Conservation (phyloP, 225 moss, liverwort and hornwort species). For the Physcomitrium patens region DNA sequence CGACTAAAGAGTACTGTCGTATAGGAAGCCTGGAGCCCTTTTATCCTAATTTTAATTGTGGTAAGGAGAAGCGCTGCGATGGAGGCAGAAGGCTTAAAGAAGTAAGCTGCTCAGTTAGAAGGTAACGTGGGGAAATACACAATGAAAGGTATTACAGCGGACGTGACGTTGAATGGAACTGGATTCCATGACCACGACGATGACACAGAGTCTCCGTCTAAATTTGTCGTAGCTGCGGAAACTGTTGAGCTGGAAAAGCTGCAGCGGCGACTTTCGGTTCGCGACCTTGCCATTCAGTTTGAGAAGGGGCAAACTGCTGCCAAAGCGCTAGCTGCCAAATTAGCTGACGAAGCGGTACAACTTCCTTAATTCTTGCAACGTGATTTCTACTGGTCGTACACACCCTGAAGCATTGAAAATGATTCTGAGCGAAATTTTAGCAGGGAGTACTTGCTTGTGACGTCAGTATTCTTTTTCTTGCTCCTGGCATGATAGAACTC, state of each 20-base stretch:
- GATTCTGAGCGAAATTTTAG: too few species aligned
- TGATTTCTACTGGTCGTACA: too few species aligned
- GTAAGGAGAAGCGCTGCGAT: too few species aligned
- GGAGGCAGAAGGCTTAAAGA: too few species aligned
- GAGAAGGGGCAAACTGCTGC: conserved; percentile 70
- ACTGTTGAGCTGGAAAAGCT: conserved; percentile 60
- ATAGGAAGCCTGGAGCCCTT: too few species aligned
- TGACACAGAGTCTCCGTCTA: conserved; percentile 56
- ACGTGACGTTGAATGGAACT: conserved; percentile 52
- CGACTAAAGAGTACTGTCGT: too few species aligned
- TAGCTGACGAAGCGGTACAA: conserved; percentile 61
- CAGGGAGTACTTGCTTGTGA: too few species aligned
- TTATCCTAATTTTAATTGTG: not conserved
- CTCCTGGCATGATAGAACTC: not conserved
- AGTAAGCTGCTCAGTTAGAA: not conserved
- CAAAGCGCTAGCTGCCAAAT: conserved; percentile 53
- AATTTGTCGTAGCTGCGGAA: conserved; percentile 59
- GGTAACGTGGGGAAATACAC: conserved; percentile 29
- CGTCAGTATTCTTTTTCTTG: too few species aligned
- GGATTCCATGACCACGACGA: conserved; percentile 56
- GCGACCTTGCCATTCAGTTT: conserved; percentile 80
- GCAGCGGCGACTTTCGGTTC: conserved; percentile 72
- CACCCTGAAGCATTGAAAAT: too few species aligned
- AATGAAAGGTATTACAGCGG: conserved; percentile 65
- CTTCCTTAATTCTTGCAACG: not conserved